Evolutionary conservation across 495 filamentous ascomycete species (phyloP).

Genomic region (Neurospora sp.): DNA sequence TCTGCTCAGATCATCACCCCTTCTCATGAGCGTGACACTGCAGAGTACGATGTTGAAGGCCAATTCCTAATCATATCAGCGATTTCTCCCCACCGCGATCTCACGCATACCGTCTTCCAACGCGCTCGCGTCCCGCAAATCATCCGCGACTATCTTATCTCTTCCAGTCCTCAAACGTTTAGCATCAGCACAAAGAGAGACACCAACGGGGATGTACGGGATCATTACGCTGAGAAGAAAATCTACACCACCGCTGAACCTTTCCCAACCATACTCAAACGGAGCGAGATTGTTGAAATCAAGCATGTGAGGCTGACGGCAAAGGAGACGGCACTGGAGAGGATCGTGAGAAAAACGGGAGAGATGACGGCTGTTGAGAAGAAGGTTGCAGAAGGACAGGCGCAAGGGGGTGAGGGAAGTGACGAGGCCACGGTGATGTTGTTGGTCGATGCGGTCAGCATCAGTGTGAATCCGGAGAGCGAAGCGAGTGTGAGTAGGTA

Average conservation of each 20-base stretch:
- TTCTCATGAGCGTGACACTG: constrained; percentile 30
- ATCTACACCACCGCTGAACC: constrained; percentile 75
- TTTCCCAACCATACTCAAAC: constrained; percentile 84
- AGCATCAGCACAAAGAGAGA: constrained; percentile 60
- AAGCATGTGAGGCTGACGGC: constrained; percentile 56
- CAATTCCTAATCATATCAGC: constrained; percentile 82
- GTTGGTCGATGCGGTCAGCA: constrained; percentile 61
- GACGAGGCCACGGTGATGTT: constrained; percentile 44
- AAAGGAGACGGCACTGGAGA: constrained; percentile 79
- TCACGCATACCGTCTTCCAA: constrained; percentile 79
- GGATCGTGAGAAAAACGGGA: constrained; percentile 82
- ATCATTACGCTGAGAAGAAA: constrained; percentile 76
- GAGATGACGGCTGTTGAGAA: constrained; percentile 71
- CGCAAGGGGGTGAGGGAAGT: constrained; percentile 12
- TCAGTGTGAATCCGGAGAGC: constrained; percentile 58
- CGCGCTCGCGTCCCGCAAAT: constrained; percentile 71
- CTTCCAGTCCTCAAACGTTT: constrained; percentile 61
- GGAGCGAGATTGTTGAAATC: constrained; percentile 72
- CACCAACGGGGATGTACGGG: constrained; percentile 51
- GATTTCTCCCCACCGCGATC: constrained; percentile 71
- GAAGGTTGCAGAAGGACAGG: constrained; percentile 64
- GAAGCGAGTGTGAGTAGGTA: constrained; percentile 67
- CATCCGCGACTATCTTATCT: constrained; percentile 75
- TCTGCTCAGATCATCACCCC: constrained; percentile 69
- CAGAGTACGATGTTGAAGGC: constrained; percentile 69